Conservation (phyloP, 1,139 yeast genomes). For the Debaryomyces fabryi region DNA sequence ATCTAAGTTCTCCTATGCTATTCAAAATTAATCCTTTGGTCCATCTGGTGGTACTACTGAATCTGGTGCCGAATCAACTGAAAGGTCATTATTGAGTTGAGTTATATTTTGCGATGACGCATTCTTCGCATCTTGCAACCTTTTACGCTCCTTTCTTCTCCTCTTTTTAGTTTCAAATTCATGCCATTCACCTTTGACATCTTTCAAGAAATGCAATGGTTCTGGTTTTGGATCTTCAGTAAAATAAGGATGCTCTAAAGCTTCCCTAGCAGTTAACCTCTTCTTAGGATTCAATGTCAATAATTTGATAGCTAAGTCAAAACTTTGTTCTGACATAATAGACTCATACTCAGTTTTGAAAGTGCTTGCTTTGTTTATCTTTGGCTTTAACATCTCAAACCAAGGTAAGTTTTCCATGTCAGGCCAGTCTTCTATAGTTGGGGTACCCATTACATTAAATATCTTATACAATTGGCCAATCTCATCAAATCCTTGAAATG, state of each 20-base stretch:
- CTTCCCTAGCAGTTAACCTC: constrained; percentile 71
- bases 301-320: constrained; percentile 65
- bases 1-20: constrained; percentile 3
- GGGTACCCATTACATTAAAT: constrained; percentile 86
- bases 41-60: constrained; percentile 11
- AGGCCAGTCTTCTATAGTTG: constrained; percentile 77
- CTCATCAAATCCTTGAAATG: constrained; percentile 89
- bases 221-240: constrained; percentile 65
- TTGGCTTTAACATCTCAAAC: constrained; percentile 83
- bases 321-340: constrained; percentile 56
- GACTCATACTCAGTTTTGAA: constrained; percentile 52
- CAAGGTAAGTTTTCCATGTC: constrained; percentile 77
- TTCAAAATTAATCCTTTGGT: constrained; percentile 6
- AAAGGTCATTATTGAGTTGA: constrained; percentile 1
- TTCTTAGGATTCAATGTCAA: constrained; percentile 67
- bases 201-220: constrained; percentile 56
- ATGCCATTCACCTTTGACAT: constrained; percentile 86
- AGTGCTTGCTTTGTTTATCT: constrained; percentile 43
- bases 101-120: constrained; percentile 1
- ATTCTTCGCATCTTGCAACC: constrained; percentile 37
- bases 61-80: constrained; percentile 5
- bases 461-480: constrained; percentile 78
- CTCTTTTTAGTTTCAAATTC: constrained; percentile 93
- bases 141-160: constrained; percentile 61
- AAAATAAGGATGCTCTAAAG: constrained; percentile 75